These are phyloP conservation scores for Aspergillus pseudotamarii DNA, from an alignment of 2,329 filamentous ascomycete genomes.

Conservation along the genomic window DNA sequence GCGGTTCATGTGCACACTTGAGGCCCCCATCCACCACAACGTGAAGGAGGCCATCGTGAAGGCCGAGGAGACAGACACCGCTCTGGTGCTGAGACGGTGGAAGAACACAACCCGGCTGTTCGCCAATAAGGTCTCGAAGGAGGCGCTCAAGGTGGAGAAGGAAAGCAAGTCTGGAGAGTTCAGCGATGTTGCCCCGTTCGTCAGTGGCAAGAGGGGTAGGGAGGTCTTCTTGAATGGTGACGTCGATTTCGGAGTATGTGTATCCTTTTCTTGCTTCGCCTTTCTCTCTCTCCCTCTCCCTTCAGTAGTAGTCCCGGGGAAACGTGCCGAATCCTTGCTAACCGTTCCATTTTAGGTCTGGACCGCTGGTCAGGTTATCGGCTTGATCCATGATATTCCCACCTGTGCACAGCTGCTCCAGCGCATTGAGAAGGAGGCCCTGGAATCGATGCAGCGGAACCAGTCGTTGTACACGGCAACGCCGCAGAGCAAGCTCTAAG, in stretches of 20 bases:
- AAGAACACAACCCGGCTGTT: conserved; percentile 88
- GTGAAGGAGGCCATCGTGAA: conserved; percentile 92
- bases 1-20: conserved; percentile 93
- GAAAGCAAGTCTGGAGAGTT: conserved; percentile 87
- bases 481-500: conserved; percentile 59
- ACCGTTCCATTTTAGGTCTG: conserved; percentile 66
- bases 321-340: conserved; percentile 4
- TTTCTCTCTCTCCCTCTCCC: not conserved
- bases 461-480: conserved; percentile 54
- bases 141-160: conserved; percentile 79
- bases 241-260: conserved; percentile 80
- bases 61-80: conserved; percentile 87
- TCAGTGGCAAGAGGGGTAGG: conserved; percentile 86
- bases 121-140: conserved; percentile 82
- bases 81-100: conserved; percentile 86
- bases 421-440: conserved; percentile 77
- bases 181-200: conserved; percentile 79
- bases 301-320: conserved; percentile 16
- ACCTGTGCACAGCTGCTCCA: conserved; percentile 70
- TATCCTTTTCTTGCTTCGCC: conserved; percentile 27
- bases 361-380: conserved; percentile 96
- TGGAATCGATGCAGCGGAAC: conserved; percentile 65
- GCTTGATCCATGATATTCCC: conserved; percentile 80
- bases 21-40: conserved; percentile 87
- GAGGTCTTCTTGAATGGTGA: conserved; percentile 94